These are phyloP conservation scores for Lepraria neglecta DNA, from an alignment of 495 filamentous ascomycete genomes.

Conservation along the genomic window DNA sequence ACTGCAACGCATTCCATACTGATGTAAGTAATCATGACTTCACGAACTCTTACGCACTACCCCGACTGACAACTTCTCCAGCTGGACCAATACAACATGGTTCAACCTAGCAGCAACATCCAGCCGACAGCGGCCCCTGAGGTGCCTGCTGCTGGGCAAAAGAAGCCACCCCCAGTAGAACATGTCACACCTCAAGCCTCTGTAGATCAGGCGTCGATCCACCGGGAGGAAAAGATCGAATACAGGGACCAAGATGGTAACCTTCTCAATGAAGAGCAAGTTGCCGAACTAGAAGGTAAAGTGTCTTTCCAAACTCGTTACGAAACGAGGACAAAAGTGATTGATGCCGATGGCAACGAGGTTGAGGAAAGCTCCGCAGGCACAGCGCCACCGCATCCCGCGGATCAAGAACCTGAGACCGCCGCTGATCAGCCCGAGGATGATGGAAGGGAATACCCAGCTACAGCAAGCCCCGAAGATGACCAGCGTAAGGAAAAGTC, in stretches of 20 bases:
- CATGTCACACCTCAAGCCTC: slow-evolving; percentile 37
- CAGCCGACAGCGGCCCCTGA: slow-evolving; percentile 28
- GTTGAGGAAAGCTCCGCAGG: slow-evolving; percentile 41
- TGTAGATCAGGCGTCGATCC: slow-evolving; percentile 49
- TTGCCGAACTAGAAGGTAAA: slow-evolving; percentile 76
- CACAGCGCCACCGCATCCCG: slow-evolving; percentile 75
- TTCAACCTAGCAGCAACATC: slow-evolving; percentile 24
- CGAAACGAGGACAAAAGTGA: slow-evolving; percentile 78
- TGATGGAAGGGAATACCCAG: slow-evolving; percentile 30
- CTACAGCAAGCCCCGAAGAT: slow-evolving; percentile 41
- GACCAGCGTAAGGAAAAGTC: slow-evolving; percentile 60
- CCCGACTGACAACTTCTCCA: slow-evolving; percentile 8
- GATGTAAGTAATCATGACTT: slow-evolving; percentile 59
- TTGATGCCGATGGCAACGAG: slow-evolving; percentile 72
- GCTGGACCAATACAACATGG: slow-evolving; percentile 25
- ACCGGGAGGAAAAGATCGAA: slow-evolving; percentile 77
- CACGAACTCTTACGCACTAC: no score
- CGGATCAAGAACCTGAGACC: slow-evolving; percentile 64
- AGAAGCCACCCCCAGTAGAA: slow-evolving; percentile 32
- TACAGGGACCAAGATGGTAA: slow-evolving; percentile 95
- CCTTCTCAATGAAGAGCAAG: slow-evolving; percentile 73
- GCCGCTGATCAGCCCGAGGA: slow-evolving; percentile 29
- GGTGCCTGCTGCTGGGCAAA: slow-evolving; percentile 23
- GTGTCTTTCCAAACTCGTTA: slow-evolving; percentile 92
- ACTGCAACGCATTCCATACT: slow-evolving; percentile 86